These are phyloP conservation scores for Fusarium redolens DNA, from an alignment of 2,329 filamentous ascomycete genomes.

Conservation along the genomic window DNA sequence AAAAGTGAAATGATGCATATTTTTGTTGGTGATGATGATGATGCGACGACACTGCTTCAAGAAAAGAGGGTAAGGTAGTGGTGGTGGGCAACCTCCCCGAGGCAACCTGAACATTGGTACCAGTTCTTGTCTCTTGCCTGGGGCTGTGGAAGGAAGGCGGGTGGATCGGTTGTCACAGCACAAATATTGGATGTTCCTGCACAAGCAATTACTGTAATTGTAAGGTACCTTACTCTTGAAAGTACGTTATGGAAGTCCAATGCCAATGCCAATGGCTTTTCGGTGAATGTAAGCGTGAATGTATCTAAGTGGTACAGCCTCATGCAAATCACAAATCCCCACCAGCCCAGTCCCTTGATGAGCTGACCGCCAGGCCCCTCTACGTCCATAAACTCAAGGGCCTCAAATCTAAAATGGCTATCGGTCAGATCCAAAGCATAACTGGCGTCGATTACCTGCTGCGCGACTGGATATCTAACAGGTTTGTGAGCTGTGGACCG, in stretches of 20 bases:
- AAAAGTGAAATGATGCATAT: background rate
- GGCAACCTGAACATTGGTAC: background rate
- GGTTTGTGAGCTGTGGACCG: background rate
- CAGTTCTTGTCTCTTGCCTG: background rate
- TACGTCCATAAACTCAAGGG: slow-evolving; percentile 1
- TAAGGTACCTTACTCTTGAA: too few relatives aligned
- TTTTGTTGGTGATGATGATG: slow-evolving; percentile 31
- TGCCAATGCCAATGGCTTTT: background rate
- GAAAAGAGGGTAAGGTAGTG: background rate
- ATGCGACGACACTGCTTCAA: slow-evolving; percentile 13
- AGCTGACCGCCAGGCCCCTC: background rate
- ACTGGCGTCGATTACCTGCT: background rate
- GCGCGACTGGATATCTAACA: background rate
- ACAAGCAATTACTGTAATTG: background rate
- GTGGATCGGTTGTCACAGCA: background rate
- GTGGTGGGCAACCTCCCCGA: background rate
- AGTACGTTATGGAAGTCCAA: too few relatives aligned
- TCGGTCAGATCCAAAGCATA: slow-evolving; percentile 19
- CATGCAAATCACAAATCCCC: background rate
- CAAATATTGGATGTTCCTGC: background rate
- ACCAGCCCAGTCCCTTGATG: background rate
- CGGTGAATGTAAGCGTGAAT: background rate
- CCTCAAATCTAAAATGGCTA: slow-evolving; percentile 22
- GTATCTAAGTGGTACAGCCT: background rate
- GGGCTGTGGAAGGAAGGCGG: background rate